Evolutionary conservation across 2,329 filamentous ascomycete genomes (phyloP), one percentile per base, ranked within the genome.

Genomic region (Clarireedia monteithiana): DNA sequence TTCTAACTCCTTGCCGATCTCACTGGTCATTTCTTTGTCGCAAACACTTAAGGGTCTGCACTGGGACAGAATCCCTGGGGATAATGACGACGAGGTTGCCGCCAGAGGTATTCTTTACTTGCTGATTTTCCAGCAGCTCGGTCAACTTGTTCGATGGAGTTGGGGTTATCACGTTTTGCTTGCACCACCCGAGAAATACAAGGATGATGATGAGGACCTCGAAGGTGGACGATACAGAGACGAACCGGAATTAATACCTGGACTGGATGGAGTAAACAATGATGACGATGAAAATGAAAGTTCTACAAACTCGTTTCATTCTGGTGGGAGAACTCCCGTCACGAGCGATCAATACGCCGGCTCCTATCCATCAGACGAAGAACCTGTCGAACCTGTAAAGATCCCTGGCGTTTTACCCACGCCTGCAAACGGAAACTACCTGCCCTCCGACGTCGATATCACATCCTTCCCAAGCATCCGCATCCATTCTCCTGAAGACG

Each of bases 161-260:
- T 99, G 94, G 94, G 94, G 94, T 10, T 97, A 96, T 71, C 91
- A 96, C 66, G 85, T 97, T 39, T 77, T 99, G 17, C 77, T 99
- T n/a, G 91, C 91, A 17, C 90, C 92, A 17, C 87, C 89, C 62
- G 83, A 86, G 49, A 81, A 81, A 60, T 89, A 89, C 66, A 75
- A 79, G 14, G 83, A 88, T 53, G 75, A 79, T 12, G 57, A 46
- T n/a, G 62, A 57, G 0, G 64, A 67, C 26, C 63, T 67, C 39
- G 66, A 69, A 50, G 65, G 80, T 73, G 81, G 86, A 15, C 76
- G 82, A 58, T 85, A 84, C 66, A 74, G 72, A 53, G 80, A 81
- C 49, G 72, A 78, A 20, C 69, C 70, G 3, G 77, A 81, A 46
- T 74, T 78, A 52, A 77, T 81, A 53, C 68, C 71, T 26, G 73